phyloP scores from a whole-genome alignment of 2,329 filamentous ascomycete species.

The Cercospora sesami region DNA sequence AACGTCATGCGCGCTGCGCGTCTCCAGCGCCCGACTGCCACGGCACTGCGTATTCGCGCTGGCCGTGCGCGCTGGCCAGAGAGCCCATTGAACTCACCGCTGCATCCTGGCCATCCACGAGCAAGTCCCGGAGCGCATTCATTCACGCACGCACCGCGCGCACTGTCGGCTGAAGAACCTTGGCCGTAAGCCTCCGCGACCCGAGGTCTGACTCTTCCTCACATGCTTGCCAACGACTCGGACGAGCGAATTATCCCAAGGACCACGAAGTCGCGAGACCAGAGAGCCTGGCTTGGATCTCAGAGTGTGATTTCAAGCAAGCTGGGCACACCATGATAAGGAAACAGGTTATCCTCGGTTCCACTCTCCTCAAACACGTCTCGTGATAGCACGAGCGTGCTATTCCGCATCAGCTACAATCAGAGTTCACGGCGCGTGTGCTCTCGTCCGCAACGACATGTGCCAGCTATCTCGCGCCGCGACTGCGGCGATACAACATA shows the following conservation, averaged over 20 bases:
- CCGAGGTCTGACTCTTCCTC: neutral
- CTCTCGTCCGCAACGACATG: neutral
- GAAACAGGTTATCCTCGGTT: slow-evolving; percentile 3
- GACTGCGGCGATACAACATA: neutral
- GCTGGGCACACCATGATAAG: neutral
- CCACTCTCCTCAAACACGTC: neutral
- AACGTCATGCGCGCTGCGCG: neutral
- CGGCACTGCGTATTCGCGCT: neutral
- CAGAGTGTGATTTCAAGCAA: neutral
- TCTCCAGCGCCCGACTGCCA: neutral
- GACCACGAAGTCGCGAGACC: neutral
- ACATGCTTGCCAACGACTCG: neutral
- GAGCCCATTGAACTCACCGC: neutral
- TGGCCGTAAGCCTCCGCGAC: neutral
- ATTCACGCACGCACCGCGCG: too few species aligned
- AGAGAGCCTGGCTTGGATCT: neutral
- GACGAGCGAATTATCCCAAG: neutral
- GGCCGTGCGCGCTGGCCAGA: neutral
- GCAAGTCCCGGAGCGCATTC: neutral
- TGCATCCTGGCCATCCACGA: neutral
- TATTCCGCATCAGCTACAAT: neutral
- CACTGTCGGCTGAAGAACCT: neutral
- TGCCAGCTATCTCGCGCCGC: neutral
- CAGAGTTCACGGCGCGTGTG: neutral
- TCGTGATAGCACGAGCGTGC: neutral